Percentiles rank a stretch among this genome's conserved stretches.
Evolutionary conservation across 345 rosid genomes (phyloP).

Genomic region (Rhizophora mangle): DNA sequence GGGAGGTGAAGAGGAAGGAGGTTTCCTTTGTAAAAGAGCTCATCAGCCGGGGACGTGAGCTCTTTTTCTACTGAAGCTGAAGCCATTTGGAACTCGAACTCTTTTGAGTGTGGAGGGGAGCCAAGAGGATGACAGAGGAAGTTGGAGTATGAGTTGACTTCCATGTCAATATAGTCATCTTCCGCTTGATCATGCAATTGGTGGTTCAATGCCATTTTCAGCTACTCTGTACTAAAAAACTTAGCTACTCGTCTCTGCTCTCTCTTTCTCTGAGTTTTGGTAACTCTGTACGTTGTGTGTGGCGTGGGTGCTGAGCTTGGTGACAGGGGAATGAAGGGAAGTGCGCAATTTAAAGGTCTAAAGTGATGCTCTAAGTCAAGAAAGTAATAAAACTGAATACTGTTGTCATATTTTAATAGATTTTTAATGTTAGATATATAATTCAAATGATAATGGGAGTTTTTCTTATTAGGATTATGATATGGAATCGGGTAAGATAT

Average conservation of each 20-base stretch:
- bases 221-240: background rate
- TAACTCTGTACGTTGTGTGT: background rate
- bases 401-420: constrained; percentile 13
- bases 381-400: constrained; percentile 6
- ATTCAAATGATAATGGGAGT: constrained; percentile 7
- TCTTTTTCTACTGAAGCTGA: constrained; percentile 46
- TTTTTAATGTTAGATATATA: constrained; percentile 32
- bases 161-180: constrained; percentile 89
- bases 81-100: constrained; percentile 88
- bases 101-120: constrained; percentile 50
- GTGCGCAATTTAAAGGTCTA: constrained; percentile 29
- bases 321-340: constrained; percentile 18
- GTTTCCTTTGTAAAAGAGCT: constrained; percentile 92
- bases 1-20: constrained; percentile 96
- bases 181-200: constrained; percentile 45
- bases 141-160: constrained; percentile 57
- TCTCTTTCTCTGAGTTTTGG: constrained; percentile 5
- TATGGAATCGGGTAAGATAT: background rate
- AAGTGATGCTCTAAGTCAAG: constrained; percentile 4
- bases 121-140: constrained; percentile 37
- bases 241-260: background rate
- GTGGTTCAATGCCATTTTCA: constrained; percentile 47
- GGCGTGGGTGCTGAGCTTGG: constrained; percentile 11
- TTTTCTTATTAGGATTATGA: too few species aligned
- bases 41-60: constrained; percentile 73